Base-by-base conservation (phyloP, 2,329 filamentous ascomycete species). In the Colletotrichum euphorbiae region DNA sequence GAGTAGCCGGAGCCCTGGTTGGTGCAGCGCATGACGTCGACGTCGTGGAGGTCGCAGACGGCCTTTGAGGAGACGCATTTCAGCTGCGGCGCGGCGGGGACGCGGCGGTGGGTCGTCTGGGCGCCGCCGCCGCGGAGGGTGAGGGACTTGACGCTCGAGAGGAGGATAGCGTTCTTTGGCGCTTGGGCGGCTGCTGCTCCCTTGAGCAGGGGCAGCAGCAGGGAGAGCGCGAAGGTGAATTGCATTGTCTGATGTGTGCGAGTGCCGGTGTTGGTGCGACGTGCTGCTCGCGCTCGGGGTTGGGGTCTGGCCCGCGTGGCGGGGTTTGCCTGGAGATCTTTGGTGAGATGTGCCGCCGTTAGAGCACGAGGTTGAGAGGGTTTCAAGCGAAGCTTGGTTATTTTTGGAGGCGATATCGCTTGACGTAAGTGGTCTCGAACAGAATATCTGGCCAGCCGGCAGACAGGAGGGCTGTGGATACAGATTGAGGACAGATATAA, bases 21-120 rank as follows among this genome's bases (percentile, higher is more conserved):
- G 70, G 87, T 91, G 85, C 95, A 99, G 74, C 93, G 93, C 91
- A 98, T 93, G 12, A 91, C 83, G 73, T 97, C 92, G 70, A 97
- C 81, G 28, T 88, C 81, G 82, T 95, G 91, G 63, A 95, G 85
- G 43, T 85, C 79, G 82, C 90, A 92, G 66, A 91, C 78, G 60
- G 84, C 83, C 8, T 82, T 85, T 60, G 89, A 85, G 31, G 92
- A 93, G 62, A 91, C 80, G 82, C 95, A 98, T 74, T 84, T 87
- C 13, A 98, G 86, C 81, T 97, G 91, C 0, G 93, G 93, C 52
- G 95, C 87, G 24, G 95, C 82, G 21, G 89, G 76, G 42, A 94
- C 87, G 70, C 95, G 93, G 31, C 94, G 92, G 75, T 92, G 87
- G 42, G 89, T 87, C 0, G 95, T 98, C 74, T 87, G 82, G 57